Conservation (phyloP, 495 filamentous ascomycete species). For the Aspergillus ellipticus region DNA sequence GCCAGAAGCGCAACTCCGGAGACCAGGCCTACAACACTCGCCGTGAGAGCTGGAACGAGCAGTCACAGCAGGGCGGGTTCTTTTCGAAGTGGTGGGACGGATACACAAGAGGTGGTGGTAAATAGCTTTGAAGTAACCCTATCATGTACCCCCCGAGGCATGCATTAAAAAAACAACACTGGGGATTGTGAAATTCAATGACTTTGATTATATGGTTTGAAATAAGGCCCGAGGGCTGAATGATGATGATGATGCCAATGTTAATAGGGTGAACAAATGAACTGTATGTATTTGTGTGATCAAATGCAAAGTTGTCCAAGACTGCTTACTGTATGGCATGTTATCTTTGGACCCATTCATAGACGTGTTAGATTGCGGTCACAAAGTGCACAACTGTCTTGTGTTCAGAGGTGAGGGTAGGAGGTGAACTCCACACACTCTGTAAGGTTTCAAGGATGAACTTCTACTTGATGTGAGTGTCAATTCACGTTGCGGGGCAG, state of each 20-base stretch:
- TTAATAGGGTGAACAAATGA: no score
- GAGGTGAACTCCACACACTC: not conserved
- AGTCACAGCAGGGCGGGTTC: conserved; percentile 38
- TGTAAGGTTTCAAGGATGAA: not conserved
- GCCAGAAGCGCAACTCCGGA: conserved; percentile 47
- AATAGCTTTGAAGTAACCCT: conserved; percentile 5
- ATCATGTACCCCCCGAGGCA: no score
- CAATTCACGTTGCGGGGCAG: no score
- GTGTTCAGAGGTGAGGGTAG: no score
- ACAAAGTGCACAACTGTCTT: no score
- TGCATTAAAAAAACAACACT: not conserved
- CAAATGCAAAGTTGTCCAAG: not conserved
- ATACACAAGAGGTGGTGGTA: conserved; percentile 33
- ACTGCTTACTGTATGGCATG: not conserved
- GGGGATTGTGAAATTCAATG: not conserved
- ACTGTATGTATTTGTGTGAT: not conserved
- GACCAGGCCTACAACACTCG: conserved; percentile 38
- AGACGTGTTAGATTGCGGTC: no score
- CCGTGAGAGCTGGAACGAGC: conserved; percentile 48
- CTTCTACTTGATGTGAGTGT: no score
- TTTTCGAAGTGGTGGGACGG: conserved; percentile 54
- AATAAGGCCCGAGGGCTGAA: no score
- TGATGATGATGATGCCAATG: not conserved
- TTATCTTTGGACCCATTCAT: no score
- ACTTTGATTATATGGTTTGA: not conserved